Conservation (phyloP, 176 grass and related monocot species). For the Rhipidocladum racemiflorum region DNA sequence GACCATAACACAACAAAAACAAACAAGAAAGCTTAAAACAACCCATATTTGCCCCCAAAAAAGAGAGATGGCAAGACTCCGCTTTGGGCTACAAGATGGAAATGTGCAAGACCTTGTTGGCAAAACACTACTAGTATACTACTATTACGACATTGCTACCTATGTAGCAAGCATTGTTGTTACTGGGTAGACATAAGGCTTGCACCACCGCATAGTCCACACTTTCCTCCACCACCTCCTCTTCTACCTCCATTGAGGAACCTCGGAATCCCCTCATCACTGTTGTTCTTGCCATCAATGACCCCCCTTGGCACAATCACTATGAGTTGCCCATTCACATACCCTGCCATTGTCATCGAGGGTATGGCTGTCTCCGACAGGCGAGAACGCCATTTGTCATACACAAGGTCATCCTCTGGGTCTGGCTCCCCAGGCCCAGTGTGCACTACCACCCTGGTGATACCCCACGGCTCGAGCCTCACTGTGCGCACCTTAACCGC, state of each 20-base stretch:
- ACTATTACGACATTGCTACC: too few species aligned
- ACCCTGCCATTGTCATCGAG: slow-evolving; percentile 22
- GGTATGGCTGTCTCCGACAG: slow-evolving; percentile 16
- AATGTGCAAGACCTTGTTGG: neutral
- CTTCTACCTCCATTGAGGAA: neutral
- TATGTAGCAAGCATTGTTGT: neutral
- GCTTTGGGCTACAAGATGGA: neutral
- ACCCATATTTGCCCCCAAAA: neutral
- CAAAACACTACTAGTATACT: neutral
- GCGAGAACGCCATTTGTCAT: slow-evolving; percentile 40
- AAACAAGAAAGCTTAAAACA: neutral
- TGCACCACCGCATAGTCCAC: neutral
- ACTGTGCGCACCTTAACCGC: slow-evolving; percentile 23
- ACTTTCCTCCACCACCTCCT: neutral
- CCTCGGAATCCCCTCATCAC: neutral
- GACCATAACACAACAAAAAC: neutral
- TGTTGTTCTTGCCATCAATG: neutral
- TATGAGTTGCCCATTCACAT: slow-evolving; percentile 19
- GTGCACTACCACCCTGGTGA: slow-evolving; percentile 44
- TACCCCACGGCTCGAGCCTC: slow-evolving; percentile 18
- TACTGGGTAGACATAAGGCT: neutral
- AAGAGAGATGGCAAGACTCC: neutral
- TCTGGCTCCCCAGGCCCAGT: neutral
- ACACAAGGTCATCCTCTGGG: slow-evolving; percentile 33
- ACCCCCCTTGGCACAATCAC: slow-evolving; percentile 39